phyloP scores from a whole-genome alignment of 805 yeast genomes.

The Osmozyma mogii region DNA sequence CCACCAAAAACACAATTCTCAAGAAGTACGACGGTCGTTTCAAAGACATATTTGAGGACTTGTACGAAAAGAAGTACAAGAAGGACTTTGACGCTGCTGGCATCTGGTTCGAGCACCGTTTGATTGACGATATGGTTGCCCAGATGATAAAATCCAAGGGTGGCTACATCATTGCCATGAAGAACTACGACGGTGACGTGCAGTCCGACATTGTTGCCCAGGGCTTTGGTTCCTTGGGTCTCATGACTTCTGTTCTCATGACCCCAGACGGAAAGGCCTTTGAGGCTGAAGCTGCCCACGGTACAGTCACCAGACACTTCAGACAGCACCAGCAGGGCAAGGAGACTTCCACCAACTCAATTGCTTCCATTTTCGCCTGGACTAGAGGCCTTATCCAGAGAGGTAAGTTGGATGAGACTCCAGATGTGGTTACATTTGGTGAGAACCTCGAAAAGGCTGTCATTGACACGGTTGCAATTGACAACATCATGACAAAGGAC shows the following conservation, averaged over 20 bases:
- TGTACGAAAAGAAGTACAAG: constrained; percentile 54
- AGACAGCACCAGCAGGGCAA: constrained; percentile 77
- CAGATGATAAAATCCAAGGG: constrained; percentile 83
- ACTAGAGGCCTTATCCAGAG: constrained; percentile 77
- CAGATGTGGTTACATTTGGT: constrained; percentile 63
- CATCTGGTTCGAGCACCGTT: constrained; percentile 70
- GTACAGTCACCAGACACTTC: constrained; percentile 81
- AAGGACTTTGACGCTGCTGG: constrained; percentile 49
- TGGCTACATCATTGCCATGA: constrained; percentile 73
- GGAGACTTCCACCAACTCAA: constrained; percentile 78
- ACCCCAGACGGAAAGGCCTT: constrained; percentile 84
- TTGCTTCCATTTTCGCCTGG: constrained; percentile 84
- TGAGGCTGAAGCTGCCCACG: constrained; percentile 83
- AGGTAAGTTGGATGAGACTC: constrained; percentile 68
- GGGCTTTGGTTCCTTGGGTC: constrained; percentile 78
- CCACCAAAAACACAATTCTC: constrained; percentile 75
- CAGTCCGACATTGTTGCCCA: constrained; percentile 82
- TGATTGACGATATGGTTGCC: constrained; percentile 84
- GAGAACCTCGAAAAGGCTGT: constrained; percentile 58
- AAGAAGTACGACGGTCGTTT: constrained; percentile 79
- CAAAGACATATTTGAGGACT: constrained; percentile 68
- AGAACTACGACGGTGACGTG: constrained; percentile 83
- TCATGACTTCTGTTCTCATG: constrained; percentile 77
- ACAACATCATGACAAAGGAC: constrained; percentile 77
- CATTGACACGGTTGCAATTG: constrained; percentile 63